Conservation (phyloP, 1,284 basidiomycete genomes). For the Papiliotrema nemorosa region DNA sequence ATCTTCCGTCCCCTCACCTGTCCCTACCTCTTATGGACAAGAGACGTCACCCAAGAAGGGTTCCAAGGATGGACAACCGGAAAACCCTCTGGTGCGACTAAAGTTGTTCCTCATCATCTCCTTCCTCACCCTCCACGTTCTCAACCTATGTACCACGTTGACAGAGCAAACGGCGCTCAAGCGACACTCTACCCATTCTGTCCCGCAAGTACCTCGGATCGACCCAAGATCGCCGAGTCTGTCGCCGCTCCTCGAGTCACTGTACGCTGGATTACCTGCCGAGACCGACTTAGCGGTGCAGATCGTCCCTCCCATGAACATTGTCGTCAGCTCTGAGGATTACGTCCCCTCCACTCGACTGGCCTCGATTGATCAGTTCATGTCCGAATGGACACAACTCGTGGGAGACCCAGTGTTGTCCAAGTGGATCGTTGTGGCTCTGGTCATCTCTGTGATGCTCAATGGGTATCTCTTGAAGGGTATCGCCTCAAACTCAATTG, state of each 20-base stretch:
- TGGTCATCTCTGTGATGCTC: slow-evolving; percentile 81
- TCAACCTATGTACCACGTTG: slow-evolving; percentile 91
- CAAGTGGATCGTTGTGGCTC: slow-evolving; percentile 91
- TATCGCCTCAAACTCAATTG: slow-evolving; percentile 53
- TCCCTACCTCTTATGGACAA: slow-evolving; percentile 5
- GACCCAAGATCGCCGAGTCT: slow-evolving; percentile 56
- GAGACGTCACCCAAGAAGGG: slow-evolving; percentile 8
- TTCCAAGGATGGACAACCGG: slow-evolving; percentile 40
- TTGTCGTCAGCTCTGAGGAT: slow-evolving; percentile 51
- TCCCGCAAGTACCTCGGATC: slow-evolving; percentile 28
- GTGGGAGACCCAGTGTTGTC: slow-evolving; percentile 92
- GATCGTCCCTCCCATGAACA: slow-evolving; percentile 63
- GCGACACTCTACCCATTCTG: slow-evolving; percentile 53
- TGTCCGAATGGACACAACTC: slow-evolving; percentile 89
- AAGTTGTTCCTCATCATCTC: slow-evolving; percentile 87
- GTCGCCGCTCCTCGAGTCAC: slow-evolving; percentile 58
- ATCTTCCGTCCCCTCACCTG: slow-evolving; percentile 10
- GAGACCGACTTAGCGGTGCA: slow-evolving; percentile 63
- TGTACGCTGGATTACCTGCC: slow-evolving; percentile 54
- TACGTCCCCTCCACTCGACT: slow-evolving; percentile 35
- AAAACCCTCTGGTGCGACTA: slow-evolving; percentile 79
- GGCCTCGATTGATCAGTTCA: slow-evolving; percentile 72
- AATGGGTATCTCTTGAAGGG: slow-evolving; percentile 91
- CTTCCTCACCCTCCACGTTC: slow-evolving; percentile 81
- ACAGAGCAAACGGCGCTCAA: slow-evolving; percentile 66